These are phyloP conservation scores for Yamadazyma phyllophila DNA, from an alignment of 805 yeast species.

Conservation along the genomic window DNA sequence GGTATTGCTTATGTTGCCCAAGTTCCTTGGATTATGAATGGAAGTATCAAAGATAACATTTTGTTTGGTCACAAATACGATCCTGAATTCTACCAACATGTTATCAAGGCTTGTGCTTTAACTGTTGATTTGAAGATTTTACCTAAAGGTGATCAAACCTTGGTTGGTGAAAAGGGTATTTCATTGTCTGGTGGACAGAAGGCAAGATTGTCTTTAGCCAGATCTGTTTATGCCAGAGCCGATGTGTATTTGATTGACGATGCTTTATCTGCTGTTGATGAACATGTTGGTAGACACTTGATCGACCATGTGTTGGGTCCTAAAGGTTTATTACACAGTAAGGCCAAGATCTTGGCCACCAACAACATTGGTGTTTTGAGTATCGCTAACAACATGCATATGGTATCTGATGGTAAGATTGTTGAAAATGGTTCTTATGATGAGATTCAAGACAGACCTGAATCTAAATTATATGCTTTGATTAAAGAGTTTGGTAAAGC, in stretches of 20 bases:
- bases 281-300: slow-evolving; percentile 88
- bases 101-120: slow-evolving; percentile 87
- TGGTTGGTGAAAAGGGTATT: slow-evolving; percentile 97
- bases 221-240: slow-evolving; percentile 94
- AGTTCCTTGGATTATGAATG: slow-evolving; percentile 97
- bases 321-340: slow-evolving; percentile 68
- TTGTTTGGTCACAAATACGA: slow-evolving; percentile 86
- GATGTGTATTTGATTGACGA: slow-evolving; percentile 91
- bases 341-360: slow-evolving; percentile 79
- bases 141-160: slow-evolving; percentile 87
- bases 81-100: slow-evolving; percentile 72
- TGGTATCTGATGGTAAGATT: slow-evolving; percentile 68
- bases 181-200: slow-evolving; percentile 97
- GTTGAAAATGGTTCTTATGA: slow-evolving; percentile 64
- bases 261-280: slow-evolving; percentile 94
- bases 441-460: slow-evolving; percentile 45
- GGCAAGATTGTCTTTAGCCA: slow-evolving; percentile 89
- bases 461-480: slow-evolving; percentile 51
- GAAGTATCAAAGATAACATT: slow-evolving; percentile 86
- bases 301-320: slow-evolving; percentile 81
- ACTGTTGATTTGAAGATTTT: slow-evolving; percentile 71
- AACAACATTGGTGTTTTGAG: slow-evolving; percentile 80
- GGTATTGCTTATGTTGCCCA: slow-evolving; percentile 87
- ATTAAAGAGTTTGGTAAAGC: slow-evolving; percentile 59
- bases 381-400: slow-evolving; percentile 65